Base-by-base conservation (phyloP, 1,284 basidiomycete genomes). In the Kwoniella shivajii region DNA sequence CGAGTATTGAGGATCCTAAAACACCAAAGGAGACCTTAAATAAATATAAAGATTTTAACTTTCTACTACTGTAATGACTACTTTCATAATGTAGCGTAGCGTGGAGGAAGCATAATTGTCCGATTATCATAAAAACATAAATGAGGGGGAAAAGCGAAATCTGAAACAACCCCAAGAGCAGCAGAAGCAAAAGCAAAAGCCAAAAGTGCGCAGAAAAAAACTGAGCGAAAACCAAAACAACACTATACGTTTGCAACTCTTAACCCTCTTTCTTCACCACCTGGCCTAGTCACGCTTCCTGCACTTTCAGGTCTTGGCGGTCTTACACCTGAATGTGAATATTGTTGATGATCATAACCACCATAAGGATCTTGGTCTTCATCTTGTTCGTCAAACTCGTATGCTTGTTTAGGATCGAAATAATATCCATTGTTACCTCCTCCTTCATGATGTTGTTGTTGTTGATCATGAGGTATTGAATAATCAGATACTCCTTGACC, bases 341-440 rank as follows among this genome's bases (percentile, higher is more conserved):
- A 26, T 24, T 54, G 45, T 4, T 54, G 38, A 14, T 54, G 50
- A 18, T 67, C 62, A 53, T 67, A 68, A 13, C 61, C 60, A 6
- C 58, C 67, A 42, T 67, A 65, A 10, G 64, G 50, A 24, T 66
- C 65, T n/a, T 68, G 63, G 1, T 66, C 64, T 22, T 58, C 63
- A 34, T 14, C 26, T 16, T 47, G n/a, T n/a, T n/a, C n/a, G n/a
- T n/a, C n/a, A 46, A 62, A 69, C 14, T 67, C 60, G 39, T 65
- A 63, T 18, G 71, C 68, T 42, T 75, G 69, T 43, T 68, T 71
- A 18, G 75, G 74, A 63, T 77, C 72, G 51, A 74, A 72, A 65
- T 76, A 76, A 57, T 73, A 74, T 45, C 54, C 57, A n/a, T 55
- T 54, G 26, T 42, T 37, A 16, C 29, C 30, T n/a, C 33, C 38